A percentile compares a stretch with the other conserved stretches of the same genome.
Conservation (phyloP, 2,329 filamentous ascomycete genomes). For the Fonsecaea multimorphosa region DNA sequence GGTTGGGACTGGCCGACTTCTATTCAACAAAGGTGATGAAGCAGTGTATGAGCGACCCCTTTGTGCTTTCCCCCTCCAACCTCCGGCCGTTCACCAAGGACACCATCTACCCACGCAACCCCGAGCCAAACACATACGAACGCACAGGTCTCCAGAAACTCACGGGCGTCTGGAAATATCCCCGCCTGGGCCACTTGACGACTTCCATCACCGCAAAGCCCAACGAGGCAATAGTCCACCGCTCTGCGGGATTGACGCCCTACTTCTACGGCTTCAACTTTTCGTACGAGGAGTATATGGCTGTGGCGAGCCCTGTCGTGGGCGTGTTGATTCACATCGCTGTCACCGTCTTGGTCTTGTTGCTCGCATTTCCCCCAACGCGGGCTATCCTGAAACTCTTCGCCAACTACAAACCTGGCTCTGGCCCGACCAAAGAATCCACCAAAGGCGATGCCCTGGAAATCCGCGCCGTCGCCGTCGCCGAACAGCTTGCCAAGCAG, state of each 20-base stretch:
- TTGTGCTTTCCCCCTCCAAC: conserved; percentile 44
- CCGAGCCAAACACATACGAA: conserved; percentile 46
- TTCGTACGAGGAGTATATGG: conserved; percentile 63
- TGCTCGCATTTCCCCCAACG: conserved; percentile 59
- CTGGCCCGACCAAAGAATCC: conserved; percentile 56
- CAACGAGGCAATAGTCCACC: conserved; percentile 64
- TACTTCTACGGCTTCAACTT: conserved; percentile 65
- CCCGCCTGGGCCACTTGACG: conserved; percentile 65
- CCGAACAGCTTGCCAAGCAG: conserved; percentile 46
- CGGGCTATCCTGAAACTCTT: conserved; percentile 58
- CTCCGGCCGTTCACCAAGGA: conserved; percentile 50
- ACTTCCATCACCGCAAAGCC: conserved; percentile 59
- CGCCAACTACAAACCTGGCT: conserved; percentile 56
- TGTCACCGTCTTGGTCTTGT: conserved; percentile 53
- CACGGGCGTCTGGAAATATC: conserved; percentile 60
- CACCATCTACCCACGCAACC: conserved; percentile 58
- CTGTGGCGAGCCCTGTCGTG: conserved; percentile 56
- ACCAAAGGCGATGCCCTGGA: conserved; percentile 49
- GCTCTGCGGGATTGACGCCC: conserved; percentile 64
- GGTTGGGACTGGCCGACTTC: conserved; percentile 61
- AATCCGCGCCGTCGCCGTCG: conserved; percentile 53
- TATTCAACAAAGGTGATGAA: conserved; percentile 32
- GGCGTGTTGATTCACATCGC: conserved; percentile 58
- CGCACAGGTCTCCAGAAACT: conserved; percentile 49
- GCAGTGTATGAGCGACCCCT: conserved; percentile 33